These are phyloP conservation scores for Diplocarpon rosae DNA, from an alignment of 2,329 filamentous ascomycete genomes.

Conservation along the genomic window DNA sequence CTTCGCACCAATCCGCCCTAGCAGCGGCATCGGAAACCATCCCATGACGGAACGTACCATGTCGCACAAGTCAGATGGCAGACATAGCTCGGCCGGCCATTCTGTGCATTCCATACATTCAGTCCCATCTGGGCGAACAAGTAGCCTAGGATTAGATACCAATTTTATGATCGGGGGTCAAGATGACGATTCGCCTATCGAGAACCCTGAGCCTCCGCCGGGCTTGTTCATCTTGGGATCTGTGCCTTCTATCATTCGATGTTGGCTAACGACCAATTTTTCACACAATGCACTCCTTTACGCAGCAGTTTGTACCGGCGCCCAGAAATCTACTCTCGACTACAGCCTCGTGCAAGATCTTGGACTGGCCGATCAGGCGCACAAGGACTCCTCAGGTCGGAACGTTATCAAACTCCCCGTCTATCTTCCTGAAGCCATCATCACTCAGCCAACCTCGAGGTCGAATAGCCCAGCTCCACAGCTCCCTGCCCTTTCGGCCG, in stretches of 20 bases:
- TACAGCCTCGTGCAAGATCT: slow-evolving; percentile 64
- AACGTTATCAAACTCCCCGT: slow-evolving; percentile 67
- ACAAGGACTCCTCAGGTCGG: slow-evolving; percentile 52
- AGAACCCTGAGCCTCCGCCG: slow-evolving; percentile 66
- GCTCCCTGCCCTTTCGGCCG: slow-evolving; percentile 69
- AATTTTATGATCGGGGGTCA: slow-evolving; percentile 52
- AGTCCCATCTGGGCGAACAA: slow-evolving; percentile 66
- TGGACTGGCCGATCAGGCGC: slow-evolving; percentile 55
- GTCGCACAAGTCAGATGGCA: slow-evolving; percentile 91
- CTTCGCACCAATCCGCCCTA: slow-evolving; percentile 63
- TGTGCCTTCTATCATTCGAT: slow-evolving; percentile 87
- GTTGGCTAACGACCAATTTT: slow-evolving; percentile 86
- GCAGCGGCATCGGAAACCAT: slow-evolving; percentile 67
- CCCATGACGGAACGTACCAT: slow-evolving; percentile 81
- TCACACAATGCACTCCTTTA: slow-evolving; percentile 84
- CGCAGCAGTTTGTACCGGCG: slow-evolving; percentile 84
- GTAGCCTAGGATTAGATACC: slow-evolving; percentile 76
- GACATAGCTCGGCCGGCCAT: slow-evolving; percentile 86
- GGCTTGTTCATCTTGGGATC: slow-evolving; percentile 78
- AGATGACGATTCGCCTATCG: slow-evolving; percentile 57
- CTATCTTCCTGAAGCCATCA: slow-evolving; percentile 83
- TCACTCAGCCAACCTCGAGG: slow-evolving; percentile 63
- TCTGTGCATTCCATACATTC: slow-evolving; percentile 63
- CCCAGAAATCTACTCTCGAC: slow-evolving; percentile 77
- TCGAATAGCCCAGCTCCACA: slow-evolving; percentile 64